Evolutionary conservation across 352 stramenopile species (phyloP), one percentile per base, ranked within the genome.

Genomic region (Phytophthora ohioensis): DNA sequence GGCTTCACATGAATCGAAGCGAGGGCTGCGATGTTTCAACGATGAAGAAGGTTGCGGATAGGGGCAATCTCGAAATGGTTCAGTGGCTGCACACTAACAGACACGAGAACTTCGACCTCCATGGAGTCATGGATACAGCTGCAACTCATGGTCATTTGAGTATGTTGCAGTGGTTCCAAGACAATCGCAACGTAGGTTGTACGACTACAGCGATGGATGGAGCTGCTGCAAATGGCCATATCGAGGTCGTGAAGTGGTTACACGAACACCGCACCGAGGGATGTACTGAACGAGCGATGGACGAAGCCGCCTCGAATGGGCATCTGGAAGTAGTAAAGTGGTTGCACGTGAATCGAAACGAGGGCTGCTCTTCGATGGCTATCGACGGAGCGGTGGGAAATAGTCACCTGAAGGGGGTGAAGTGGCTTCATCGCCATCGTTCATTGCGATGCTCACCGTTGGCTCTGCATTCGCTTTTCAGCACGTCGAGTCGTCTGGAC

Each of bases 251-350:
- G 21, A 27, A 27, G 21, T 27, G 21, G 21, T 27, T 27, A 27
- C 21, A 27, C 21, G 21, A 27, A 27, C 21, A 27, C 21, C 21
- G 21, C 21, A 27, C 21, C 21, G 21, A 27, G 21, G 21, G 21
- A 27, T 27, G 21, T 27, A 27, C 21, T 27, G 21, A 27, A 27
- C 21, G 21, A 27, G 21, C 58, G 31, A 66, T 65, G 45, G 38
- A 65, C 41, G 34, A 32, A 9, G 43, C 57, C 9, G 47, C 58
- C 30, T 45, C 1, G 1, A 66, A 58, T 2, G 46, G 58, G 12
- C 47, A 58, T 39, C 52, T 57, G 13, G 58, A 66, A 12, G 38
- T 57, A 5, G 58, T 66, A 2, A 57, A 42, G 12, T 57, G 58
- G 47, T 15, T 66, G n/a, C 58, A 66, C 17, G 21, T n/a, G 13